Evolutionary conservation across 305 asterid species (phyloP).

Genomic region (Rubia peregrina): DNA sequence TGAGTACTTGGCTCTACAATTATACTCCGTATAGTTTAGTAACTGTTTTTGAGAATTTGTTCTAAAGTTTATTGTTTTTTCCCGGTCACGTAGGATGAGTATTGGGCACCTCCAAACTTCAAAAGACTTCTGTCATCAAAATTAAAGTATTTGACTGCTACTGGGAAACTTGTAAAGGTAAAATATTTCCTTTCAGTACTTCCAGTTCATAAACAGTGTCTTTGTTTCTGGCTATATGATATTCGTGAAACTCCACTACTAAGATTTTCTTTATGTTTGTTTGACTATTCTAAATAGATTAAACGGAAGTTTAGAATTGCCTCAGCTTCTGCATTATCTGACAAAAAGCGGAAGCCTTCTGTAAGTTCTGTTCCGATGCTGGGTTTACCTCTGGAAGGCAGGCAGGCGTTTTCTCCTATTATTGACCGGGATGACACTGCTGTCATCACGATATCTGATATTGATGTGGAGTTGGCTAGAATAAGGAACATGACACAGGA

Average conservation of each 20-base stretch:
- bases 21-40: neutral
- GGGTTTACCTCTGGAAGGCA: slow-evolving; percentile 62
- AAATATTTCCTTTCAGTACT: slow-evolving; percentile 14
- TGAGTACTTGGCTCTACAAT: neutral
- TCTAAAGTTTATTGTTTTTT: slow-evolving; percentile 6
- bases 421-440: slow-evolving; percentile 35
- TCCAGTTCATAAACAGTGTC: neutral
- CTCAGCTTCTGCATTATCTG: slow-evolving; percentile 40
- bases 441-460: slow-evolving; percentile 44
- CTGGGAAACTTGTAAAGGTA: slow-evolving; percentile 87
- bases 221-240: neutral
- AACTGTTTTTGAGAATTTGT: neutral
- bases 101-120: slow-evolving; percentile 95
- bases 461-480: slow-evolving; percentile 62
- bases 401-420: slow-evolving; percentile 42
- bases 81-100: slow-evolving; percentile 53
- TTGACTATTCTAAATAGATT: slow-evolving; percentile 31
- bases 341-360: slow-evolving; percentile 47
- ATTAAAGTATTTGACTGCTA: slow-evolving; percentile 73
- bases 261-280: slow-evolving; percentile 7
- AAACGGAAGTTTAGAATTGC: slow-evolving; percentile 79
- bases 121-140: slow-evolving; percentile 83
- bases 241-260: neutral
- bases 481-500: slow-evolving; percentile 75
- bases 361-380: slow-evolving; percentile 16